Percentiles rank a stretch among this genome's conserved stretches.
Evolutionary conservation across 352 stramenopile species (phyloP).

Genomic region (Globisporangium paddicum): DNA sequence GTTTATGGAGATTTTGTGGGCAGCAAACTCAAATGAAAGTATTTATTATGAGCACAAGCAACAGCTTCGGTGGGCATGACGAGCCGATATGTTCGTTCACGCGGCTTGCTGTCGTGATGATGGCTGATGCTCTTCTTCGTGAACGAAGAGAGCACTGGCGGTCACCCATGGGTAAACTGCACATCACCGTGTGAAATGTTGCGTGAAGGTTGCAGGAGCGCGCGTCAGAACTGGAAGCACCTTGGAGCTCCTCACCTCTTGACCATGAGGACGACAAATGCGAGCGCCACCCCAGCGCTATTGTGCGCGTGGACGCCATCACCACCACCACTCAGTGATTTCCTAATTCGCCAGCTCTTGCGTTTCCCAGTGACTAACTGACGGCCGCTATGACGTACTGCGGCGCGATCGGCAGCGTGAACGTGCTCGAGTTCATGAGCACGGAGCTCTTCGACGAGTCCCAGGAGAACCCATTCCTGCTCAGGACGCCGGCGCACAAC

Average conservation of each 20-base stretch:
- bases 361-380: not conserved
- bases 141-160: no score
- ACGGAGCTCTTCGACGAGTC: slow-evolving; percentile 67
- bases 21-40: no score
- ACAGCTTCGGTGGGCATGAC: no score
- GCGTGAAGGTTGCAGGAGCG: not conserved
- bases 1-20: no score
- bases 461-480: slow-evolving; percentile 66
- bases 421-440: slow-evolving; percentile 64
- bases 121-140: no score
- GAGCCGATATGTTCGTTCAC: no score
- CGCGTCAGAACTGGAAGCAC: not conserved
- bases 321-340: not conserved
- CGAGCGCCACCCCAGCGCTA: not conserved
- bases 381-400: slow-evolving; percentile 41
- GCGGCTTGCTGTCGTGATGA: no score
- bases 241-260: no score
- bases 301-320: not conserved
- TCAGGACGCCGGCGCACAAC: slow-evolving; percentile 20
- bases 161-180: no score
- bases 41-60: no score
- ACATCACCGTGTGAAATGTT: no score
- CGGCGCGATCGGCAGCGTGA: slow-evolving; percentile 58
- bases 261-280: slow-evolving; percentile 3
- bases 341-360: not conserved